phyloP scores from a whole-genome alignment of 805 yeast genomes.

The Torulaspora quercuum region DNA sequence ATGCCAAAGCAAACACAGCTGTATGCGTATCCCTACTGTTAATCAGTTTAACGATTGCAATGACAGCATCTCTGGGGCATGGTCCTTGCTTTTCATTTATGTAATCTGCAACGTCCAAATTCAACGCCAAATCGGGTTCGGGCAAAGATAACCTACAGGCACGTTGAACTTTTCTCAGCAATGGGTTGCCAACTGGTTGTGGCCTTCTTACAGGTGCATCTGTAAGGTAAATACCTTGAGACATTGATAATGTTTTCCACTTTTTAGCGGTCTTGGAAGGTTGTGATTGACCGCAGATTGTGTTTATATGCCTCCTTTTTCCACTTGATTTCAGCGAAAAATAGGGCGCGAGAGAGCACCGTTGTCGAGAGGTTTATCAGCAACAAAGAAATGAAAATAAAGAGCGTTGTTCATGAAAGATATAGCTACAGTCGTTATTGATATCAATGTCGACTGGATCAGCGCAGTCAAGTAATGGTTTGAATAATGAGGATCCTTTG shows the following conservation, averaged over 20 bases:
- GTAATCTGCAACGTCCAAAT: slow-evolving; percentile 88
- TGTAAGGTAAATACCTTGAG: slow-evolving; percentile 33
- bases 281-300: no score
- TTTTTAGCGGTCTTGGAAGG: no score
- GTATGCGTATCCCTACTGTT: slow-evolving; percentile 82
- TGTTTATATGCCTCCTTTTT: no score
- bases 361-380: no score
- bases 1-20: slow-evolving; percentile 74
- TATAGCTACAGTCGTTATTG: no score
- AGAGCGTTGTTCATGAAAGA: no score
- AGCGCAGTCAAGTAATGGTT: background rate
- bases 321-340: no score
- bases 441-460: background rate
- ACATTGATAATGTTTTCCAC: slow-evolving; percentile 21
- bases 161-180: slow-evolving; percentile 51
- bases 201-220: slow-evolving; percentile 37
- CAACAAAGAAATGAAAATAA: no score
- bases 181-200: slow-evolving; percentile 32
- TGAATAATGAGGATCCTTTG: slow-evolving; percentile 48
- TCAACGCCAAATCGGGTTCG: slow-evolving; percentile 86
- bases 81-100: slow-evolving; percentile 90
- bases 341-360: no score
- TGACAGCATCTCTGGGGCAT: slow-evolving; percentile 88
- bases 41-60: slow-evolving; percentile 75
- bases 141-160: slow-evolving; percentile 79